Percentiles rank a stretch among this genome's conserved stretches.
phyloP scores from a whole-genome alignment of 2,329 filamentous ascomycete species.

The Monosporascus sp. region DNA sequence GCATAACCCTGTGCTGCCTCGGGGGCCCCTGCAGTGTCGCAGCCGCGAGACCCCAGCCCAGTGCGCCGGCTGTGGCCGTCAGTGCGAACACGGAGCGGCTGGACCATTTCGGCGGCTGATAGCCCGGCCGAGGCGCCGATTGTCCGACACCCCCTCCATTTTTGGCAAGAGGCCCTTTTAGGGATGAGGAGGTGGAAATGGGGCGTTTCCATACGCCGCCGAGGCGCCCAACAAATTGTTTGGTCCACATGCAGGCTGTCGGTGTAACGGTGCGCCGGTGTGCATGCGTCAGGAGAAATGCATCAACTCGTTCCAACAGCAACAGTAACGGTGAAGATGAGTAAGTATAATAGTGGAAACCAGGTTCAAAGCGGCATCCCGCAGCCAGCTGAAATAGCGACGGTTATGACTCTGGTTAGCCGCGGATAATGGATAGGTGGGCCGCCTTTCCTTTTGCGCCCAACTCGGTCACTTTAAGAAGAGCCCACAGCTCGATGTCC shows the following conservation, averaged over 20 bases:
- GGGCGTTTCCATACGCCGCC: constrained; percentile 11
- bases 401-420: background rate
- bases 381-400: background rate
- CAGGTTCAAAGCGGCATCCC: background rate
- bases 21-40: constrained; percentile 15
- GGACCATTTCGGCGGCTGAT: constrained; percentile 19
- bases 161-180: constrained; percentile 9
- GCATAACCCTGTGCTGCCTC: constrained; percentile 16
- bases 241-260: constrained; percentile 15
- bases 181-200: constrained; percentile 9
- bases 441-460: background rate
- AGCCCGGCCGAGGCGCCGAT: constrained; percentile 6
- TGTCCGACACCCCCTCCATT: constrained; percentile 8
- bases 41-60: constrained; percentile 25
- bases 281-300: background rate
- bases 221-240: constrained; percentile 12
- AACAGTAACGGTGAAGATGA: background rate
- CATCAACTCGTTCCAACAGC: background rate
- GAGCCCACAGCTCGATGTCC: too few species aligned
- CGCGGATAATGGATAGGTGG: background rate
- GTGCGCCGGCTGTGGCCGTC: constrained; percentile 22
- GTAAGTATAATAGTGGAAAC: background rate
- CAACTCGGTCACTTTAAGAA: background rate
- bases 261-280: background rate
- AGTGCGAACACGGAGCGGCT: constrained; percentile 23